Conservation (phyloP, 1,139 yeast genomes). For the Torulaspora globosa region DNA sequence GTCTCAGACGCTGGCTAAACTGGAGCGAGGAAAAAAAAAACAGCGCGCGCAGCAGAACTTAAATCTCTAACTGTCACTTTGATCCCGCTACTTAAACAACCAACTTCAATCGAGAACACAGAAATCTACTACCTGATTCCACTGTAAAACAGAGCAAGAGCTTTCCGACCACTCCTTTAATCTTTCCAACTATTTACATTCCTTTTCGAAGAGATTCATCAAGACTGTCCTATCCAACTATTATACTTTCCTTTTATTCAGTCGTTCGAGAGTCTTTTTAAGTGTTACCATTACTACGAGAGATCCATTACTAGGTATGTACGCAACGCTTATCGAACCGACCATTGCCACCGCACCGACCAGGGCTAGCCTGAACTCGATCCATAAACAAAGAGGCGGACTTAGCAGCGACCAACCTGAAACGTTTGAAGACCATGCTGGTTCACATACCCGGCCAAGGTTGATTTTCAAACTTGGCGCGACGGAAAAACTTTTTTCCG, state of each 20-base stretch:
- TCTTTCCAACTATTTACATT: conserved; percentile 23
- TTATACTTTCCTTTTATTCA: conserved; percentile 13
- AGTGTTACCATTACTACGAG: background rate
- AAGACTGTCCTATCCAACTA: conserved; percentile 15
- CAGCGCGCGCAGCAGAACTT: background rate
- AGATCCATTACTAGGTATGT: background rate
- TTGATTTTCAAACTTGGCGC: background rate
- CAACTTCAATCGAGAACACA: background rate
- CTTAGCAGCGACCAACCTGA: too few relatives aligned
- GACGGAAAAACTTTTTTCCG: conserved; percentile 6
- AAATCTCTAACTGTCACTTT: conserved; percentile 1
- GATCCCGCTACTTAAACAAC: background rate
- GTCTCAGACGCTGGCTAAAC: conserved; percentile 5
- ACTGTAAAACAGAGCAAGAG: conserved; percentile 7
- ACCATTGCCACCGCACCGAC: too few relatives aligned
- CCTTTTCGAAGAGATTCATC: conserved; percentile 14
- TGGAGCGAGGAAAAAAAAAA: conserved; percentile 1
- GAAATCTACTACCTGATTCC: background rate
- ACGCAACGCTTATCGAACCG: background rate
- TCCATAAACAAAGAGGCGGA: too few relatives aligned
- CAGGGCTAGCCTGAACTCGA: too few relatives aligned
- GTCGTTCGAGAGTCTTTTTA: conserved; percentile 1
- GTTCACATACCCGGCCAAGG: conserved; percentile 4
- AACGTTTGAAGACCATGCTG: background rate
- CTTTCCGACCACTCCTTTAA: conserved; percentile 12